Conservation (phyloP, 2,329 filamentous ascomycete genomes). For the Annulohypoxylon truncatum region DNA sequence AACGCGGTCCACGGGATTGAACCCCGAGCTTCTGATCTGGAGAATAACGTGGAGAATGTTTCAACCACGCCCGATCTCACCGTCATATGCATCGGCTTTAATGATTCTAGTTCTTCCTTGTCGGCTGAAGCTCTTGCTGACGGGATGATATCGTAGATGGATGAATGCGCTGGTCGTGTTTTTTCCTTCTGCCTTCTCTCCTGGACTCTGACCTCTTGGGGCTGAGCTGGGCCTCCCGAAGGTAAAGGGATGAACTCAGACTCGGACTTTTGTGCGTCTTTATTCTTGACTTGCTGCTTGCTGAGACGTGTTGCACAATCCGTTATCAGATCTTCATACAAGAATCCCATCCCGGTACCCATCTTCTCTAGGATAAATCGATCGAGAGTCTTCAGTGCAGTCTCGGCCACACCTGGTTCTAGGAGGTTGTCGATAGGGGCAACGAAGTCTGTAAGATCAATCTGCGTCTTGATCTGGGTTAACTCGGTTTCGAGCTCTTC, state of each 20-base stretch:
- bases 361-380: neutral
- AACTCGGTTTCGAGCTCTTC: neutral
- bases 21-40: slow-evolving; percentile 1
- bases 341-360: neutral
- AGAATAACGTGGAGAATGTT: neutral
- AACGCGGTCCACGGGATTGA: neutral
- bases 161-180: neutral
- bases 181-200: neutral
- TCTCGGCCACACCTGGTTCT: neutral
- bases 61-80: neutral
- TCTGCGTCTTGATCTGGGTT: neutral
- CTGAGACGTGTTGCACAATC: neutral
- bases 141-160: neutral
- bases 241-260: neutral
- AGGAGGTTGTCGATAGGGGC: neutral
- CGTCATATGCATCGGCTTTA: neutral
- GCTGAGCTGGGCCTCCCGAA: neutral
- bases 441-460: neutral
- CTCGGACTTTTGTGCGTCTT: neutral
- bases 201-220: neutral
- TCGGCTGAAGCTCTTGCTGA: neutral
- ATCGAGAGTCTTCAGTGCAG: neutral
- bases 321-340: neutral
- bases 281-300: neutral
- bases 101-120: neutral